phyloP scores from a whole-genome alignment of 495 filamentous ascomycete species.

The Cladorrhinum samala region DNA sequence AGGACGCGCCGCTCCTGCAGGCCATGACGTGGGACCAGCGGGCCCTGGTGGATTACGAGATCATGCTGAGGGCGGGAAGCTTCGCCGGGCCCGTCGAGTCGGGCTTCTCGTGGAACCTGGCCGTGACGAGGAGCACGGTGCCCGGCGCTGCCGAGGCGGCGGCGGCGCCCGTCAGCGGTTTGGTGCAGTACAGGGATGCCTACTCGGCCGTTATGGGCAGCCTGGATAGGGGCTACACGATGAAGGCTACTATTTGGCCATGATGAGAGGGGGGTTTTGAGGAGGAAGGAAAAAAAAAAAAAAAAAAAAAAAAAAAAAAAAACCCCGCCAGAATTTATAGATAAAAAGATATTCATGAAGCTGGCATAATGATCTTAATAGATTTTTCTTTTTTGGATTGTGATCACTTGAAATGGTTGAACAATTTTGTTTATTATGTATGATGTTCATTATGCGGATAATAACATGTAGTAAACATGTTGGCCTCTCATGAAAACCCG shows the following conservation, averaged over 20 bases:
- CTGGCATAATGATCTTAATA: too few relatives aligned
- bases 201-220: conserved; percentile 14
- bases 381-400: too few relatives aligned
- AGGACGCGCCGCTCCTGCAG: conserved; percentile 18
- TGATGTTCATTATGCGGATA: too few relatives aligned
- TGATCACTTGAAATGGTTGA: too few relatives aligned
- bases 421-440: too few relatives aligned
- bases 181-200: conserved; percentile 12
- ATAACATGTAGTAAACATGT: too few relatives aligned
- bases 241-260: conserved; percentile 20
- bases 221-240: conserved; percentile 3
- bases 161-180: background rate
- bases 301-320: too few relatives aligned
- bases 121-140: conserved; percentile 21
- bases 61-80: conserved; percentile 27
- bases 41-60: conserved; percentile 33
- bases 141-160: background rate
- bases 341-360: too few relatives aligned
- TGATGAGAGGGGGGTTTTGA: conserved; percentile 3
- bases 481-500: too few relatives aligned
- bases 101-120: conserved; percentile 32
- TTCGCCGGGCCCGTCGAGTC: conserved; percentile 28
- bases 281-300: too few relatives aligned
- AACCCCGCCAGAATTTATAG: too few relatives aligned
- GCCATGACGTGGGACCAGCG: conserved; percentile 29